phyloP scores from a whole-genome alignment of 257 asterid species.

The Ballota nigra region DNA sequence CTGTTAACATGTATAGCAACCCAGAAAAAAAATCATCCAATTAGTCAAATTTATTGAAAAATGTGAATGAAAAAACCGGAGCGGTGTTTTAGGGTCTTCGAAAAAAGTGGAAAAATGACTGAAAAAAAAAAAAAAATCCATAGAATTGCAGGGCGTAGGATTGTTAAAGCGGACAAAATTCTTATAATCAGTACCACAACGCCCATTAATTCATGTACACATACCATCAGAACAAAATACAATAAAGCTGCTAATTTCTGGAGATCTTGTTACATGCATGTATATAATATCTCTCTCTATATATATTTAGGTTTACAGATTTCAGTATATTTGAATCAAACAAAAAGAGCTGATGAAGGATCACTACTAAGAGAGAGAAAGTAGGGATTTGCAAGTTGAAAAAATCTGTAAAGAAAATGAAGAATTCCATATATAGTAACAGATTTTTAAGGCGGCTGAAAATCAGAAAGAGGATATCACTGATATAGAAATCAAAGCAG shows the following conservation, averaged over 20 bases:
- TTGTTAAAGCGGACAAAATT: constrained; percentile 24
- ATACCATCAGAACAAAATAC: not conserved
- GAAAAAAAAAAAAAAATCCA: constrained; percentile 1
- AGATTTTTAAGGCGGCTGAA: constrained; percentile 28
- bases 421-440: constrained; percentile 32
- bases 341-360: too few relatives aligned
- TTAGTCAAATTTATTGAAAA: not conserved
- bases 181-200: constrained; percentile 5
- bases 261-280: not conserved
- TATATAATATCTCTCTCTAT: too few relatives aligned
- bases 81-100: constrained; percentile 39
- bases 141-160: constrained; percentile 14
- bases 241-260: constrained; percentile 32
- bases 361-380: too few relatives aligned
- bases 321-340: not conserved
- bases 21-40: not conserved
- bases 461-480: constrained; percentile 24
- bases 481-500: constrained; percentile 30
- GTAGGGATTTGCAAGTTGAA: not conserved
- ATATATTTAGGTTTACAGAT: too few relatives aligned
- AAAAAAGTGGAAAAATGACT: constrained; percentile 18
- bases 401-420: too few relatives aligned
- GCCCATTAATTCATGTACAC: constrained; percentile 23
- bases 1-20: constrained; percentile 26
- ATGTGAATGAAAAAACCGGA: not conserved